These are phyloP conservation scores for Calonectria crousiana DNA, from an alignment of 2,329 filamentous ascomycete genomes.

Conservation along the genomic window DNA sequence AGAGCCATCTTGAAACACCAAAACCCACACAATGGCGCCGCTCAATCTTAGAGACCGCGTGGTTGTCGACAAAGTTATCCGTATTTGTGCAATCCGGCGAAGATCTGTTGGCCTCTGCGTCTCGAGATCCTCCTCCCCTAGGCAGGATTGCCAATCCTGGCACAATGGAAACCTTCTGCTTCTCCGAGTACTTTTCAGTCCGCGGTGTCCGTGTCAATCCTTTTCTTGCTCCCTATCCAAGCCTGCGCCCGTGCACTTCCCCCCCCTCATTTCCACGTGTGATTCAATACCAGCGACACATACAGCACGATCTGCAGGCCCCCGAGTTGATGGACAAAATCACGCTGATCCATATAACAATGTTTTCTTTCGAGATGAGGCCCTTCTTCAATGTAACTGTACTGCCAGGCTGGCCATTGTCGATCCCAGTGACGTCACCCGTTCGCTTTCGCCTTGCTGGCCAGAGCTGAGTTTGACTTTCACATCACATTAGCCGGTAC, in stretches of 20 bases:
- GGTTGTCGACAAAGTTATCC: conserved; percentile 23
- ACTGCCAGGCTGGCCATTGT: background rate
- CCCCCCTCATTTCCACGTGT: background rate
- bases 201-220: background rate
- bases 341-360: background rate
- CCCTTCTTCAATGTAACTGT: background rate
- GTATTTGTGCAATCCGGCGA: background rate
- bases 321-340: background rate
- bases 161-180: background rate
- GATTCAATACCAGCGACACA: background rate
- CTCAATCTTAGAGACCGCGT: conserved; percentile 34
- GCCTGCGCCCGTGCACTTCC: background rate
- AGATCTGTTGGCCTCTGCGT: conserved; percentile 23
- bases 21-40: conserved; percentile 31
- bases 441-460: background rate
- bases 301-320: background rate
- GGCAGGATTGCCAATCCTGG: background rate
- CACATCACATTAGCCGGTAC: background rate
- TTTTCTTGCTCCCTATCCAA: background rate
- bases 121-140: conserved; percentile 4
- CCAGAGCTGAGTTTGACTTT: background rate
- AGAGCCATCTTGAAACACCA: conserved; percentile 31
- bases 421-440: background rate
- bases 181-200: background rate
- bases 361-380: background rate